Percentiles rank a stretch among this genome's conserved stretches.
These are phyloP conservation scores for Amauroascus niger DNA, from an alignment of 2,329 filamentous ascomycete species.

Conservation along the genomic window DNA sequence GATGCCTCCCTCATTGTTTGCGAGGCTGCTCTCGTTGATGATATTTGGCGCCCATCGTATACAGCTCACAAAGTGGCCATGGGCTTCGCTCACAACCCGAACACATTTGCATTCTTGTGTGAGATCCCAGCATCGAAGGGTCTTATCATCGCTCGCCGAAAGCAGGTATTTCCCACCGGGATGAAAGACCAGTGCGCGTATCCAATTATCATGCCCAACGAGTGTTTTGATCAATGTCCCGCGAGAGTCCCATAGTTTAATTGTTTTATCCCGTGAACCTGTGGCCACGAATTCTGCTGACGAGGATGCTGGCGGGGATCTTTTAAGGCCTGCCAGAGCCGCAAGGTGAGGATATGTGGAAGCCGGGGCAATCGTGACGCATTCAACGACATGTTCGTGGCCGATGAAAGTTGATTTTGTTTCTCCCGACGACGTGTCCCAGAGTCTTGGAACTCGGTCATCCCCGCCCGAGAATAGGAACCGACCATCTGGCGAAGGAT, in stretches of 20 bases:
- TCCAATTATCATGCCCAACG: constrained; percentile 87
- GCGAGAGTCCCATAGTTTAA: constrained; percentile 77
- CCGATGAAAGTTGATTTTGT: constrained; percentile 70
- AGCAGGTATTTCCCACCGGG: constrained; percentile 85
- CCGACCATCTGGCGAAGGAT: constrained; percentile 69
- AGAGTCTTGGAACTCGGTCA: constrained; percentile 71
- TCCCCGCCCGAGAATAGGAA: constrained; percentile 75
- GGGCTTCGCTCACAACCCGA: constrained; percentile 67
- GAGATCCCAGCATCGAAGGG: constrained; percentile 86
- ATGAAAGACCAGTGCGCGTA: constrained; percentile 76
- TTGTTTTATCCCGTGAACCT: constrained; percentile 79
- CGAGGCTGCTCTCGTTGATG: constrained; percentile 46
- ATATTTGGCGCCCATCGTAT: constrained; percentile 77
- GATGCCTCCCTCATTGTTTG: constrained; percentile 16
- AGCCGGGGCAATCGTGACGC: constrained; percentile 75
- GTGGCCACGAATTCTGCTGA: constrained; percentile 84
- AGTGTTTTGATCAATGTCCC: constrained; percentile 79
- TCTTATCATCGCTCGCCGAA: constrained; percentile 81
- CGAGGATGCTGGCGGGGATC: constrained; percentile 61
- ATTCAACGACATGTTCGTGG: constrained; percentile 79
- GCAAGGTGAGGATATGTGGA: constrained; percentile 69
- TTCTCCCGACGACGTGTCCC: constrained; percentile 71
- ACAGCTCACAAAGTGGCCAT: constrained; percentile 77
- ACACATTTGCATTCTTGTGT: constrained; percentile 83
- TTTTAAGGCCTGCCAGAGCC: constrained; percentile 69